Base-by-base conservation (phyloP, 345 rosid species). In the Salix udensis region DNA sequence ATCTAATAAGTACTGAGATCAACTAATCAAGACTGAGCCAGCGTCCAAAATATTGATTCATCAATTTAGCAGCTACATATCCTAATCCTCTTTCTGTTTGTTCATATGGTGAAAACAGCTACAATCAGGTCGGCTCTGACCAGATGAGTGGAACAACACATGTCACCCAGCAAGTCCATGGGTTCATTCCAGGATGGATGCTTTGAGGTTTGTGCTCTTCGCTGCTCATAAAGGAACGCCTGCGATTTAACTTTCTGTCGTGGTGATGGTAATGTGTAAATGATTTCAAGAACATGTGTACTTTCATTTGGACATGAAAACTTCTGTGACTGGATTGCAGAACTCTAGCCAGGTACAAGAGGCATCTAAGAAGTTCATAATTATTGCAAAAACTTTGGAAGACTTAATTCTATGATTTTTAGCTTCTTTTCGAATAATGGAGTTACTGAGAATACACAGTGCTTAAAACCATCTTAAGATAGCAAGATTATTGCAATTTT, bases 121-220 rank as follows among this genome's bases (percentile, higher is more conserved):
- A 89, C 58, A 86, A 83, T 78, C 85, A 84, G 12, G 91, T 80
- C 61, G 89, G 87, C 66, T 87, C 98, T 74, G 92, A 91, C 84
- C 97, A 91, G 78, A 85, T 93, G 80, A 79, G 84, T 58, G 85
- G 76, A 15, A 81, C 90, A 48, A 71, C 81, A 65, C 92, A 89
- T 78, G 82, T 82, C 26, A 23, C 62, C 39, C 98, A 88, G 71
- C 93, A 84, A 82, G 96, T 88, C 30, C 86, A 72, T 71, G 98
- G 99, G 53, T 96, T 90, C 79, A 87, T 96, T 75, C 99, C 99
- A 39, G 99, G 98, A 58, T 93, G 99, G 99, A 96, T 93, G 99
- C 96, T 96, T 64, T 92, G 84, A 91, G 67, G 61, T 77, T 82
- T 73, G 73, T 24, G 31, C 55, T 64, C 37, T 34, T 37, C 16